These are phyloP conservation scores for Climacium dendroides DNA, from an alignment of 225 moss, liverwort and hornwort species.

Conservation along the genomic window DNA sequence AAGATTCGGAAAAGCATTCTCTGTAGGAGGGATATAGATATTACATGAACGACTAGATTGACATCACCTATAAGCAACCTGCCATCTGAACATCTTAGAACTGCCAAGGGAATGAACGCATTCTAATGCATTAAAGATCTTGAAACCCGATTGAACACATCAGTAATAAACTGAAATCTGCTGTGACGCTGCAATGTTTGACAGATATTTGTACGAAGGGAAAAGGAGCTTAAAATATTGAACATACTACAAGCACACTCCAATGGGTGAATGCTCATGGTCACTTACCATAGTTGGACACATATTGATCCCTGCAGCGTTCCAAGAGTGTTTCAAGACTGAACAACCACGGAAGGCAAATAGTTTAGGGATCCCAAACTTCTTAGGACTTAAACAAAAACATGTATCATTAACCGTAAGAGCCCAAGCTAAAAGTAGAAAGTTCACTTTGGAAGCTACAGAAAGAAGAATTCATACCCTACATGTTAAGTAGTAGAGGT, in stretches of 20 bases:
- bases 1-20: background rate
- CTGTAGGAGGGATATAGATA: background rate
- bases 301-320: slow-evolving; percentile 87
- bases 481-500: background rate
- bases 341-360: background rate
- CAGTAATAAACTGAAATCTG: background rate
- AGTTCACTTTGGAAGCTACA: background rate
- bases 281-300: slow-evolving; percentile 90
- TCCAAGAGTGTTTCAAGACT: slow-evolving; percentile 88
- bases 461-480: background rate
- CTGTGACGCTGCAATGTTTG: background rate
- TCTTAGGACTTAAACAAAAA: background rate
- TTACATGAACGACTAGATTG: background rate
- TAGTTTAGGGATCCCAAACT: background rate
- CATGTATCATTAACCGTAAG: background rate
- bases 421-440: background rate
- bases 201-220: background rate
- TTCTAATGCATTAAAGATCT: background rate
- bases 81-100: background rate
- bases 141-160: background rate
- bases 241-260: background rate
- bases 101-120: background rate
- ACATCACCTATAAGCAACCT: background rate
- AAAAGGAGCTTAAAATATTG: background rate
- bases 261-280: background rate